Base-by-base conservation (phyloP, 2,329 filamentous ascomycete species). In the Colletotrichum sp. region DNA sequence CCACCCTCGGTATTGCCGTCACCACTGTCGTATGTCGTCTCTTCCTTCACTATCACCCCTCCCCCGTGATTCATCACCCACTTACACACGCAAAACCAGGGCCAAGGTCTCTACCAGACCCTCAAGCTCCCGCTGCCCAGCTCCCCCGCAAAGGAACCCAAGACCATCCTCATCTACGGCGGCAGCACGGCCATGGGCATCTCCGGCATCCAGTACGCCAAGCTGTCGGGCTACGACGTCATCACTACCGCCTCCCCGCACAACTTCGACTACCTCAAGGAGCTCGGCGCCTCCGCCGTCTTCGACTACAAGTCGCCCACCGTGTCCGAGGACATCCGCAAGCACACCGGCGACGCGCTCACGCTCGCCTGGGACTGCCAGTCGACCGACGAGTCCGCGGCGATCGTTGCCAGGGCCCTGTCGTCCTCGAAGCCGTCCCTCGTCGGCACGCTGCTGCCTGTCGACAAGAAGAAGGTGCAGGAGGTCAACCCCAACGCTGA, bases 101-200 rank as follows among this genome's bases (percentile, higher is more conserved):
- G 83, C 70, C 88, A 89, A 83, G 86, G 84, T 5, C 84, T 90
- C n/a, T 90, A 89, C 82, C 85, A 88, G 77, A 79, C 81, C 28
- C 85, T 90, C 5, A 75, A 83, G 69, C 84, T 90, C 4, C 86
- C 87, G 0, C 82, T 90, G 9, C 91, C 91, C 6, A 83, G 78
- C 55, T 68, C 81, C 13, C 85, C 87, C n/a, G 68, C 81, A 44
- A 82, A 82, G 36, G 82, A 84, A 24, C 80, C 84, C 73, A 55
- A 80, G 84, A 75, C 81, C 4, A 80, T 89, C 71, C 81, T 87
- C 59, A 84, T 85, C 76, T 86, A 87, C 65, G 86, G 85, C 63
- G 85, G 84, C n/a, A 88, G 88, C 80, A 90, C 87, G 39, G 89
- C 89, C 26, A 90, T 89, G n/a, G 87, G 87, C 84, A 89, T 90